Evolutionary conservation across 2,329 filamentous ascomycete species (phyloP).

Genomic region (Akanthomyces uredinophilus): DNA sequence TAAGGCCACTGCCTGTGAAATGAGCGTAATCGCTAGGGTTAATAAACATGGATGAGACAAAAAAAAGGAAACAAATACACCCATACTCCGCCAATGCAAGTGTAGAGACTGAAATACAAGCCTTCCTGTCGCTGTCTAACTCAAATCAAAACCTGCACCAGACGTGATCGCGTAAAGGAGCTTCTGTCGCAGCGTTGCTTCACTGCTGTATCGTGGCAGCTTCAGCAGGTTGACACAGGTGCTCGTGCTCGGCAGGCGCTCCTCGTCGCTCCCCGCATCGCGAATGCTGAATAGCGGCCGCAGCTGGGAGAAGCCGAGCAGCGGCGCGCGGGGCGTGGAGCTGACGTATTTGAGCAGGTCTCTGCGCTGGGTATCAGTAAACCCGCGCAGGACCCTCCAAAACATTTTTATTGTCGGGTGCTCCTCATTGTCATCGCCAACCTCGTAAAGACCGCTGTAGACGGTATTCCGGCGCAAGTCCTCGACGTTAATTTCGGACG

Average conservation of each 20-base stretch:
- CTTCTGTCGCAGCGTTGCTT: conserved; percentile 66
- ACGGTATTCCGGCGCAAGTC: conserved; percentile 79
- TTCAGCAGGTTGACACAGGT: conserved; percentile 96
- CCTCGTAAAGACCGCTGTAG: conserved; percentile 81
- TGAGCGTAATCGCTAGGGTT: neutral
- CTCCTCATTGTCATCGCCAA: conserved; percentile 84
- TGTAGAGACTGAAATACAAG: neutral
- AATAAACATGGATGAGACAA: neutral
- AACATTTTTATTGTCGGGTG: conserved; percentile 83
- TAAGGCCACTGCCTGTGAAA: neutral
- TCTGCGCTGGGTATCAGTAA: conserved; percentile 71
- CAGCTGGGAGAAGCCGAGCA: conserved; percentile 83
- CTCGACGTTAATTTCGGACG: conserved; percentile 76
- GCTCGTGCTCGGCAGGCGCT: conserved; percentile 86
- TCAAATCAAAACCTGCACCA: conserved; percentile 87
- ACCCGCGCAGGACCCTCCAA: conserved; percentile 78
- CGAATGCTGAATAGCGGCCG: conserved; percentile 85
- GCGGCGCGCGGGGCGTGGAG: conserved; percentile 80
- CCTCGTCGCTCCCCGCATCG: conserved; percentile 56
- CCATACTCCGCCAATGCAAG: neutral
- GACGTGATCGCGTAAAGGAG: conserved; percentile 84
- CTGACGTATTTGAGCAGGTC: conserved; percentile 95
- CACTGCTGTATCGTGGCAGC: conserved; percentile 72
- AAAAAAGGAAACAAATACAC: neutral
- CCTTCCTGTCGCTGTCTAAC: conserved; percentile 33